Percentiles rank a stretch among this genome's conserved stretches.
phyloP scores from a whole-genome alignment of 169 alveolate genomes.

The Ophryocystis elektroscirrha region DNA sequence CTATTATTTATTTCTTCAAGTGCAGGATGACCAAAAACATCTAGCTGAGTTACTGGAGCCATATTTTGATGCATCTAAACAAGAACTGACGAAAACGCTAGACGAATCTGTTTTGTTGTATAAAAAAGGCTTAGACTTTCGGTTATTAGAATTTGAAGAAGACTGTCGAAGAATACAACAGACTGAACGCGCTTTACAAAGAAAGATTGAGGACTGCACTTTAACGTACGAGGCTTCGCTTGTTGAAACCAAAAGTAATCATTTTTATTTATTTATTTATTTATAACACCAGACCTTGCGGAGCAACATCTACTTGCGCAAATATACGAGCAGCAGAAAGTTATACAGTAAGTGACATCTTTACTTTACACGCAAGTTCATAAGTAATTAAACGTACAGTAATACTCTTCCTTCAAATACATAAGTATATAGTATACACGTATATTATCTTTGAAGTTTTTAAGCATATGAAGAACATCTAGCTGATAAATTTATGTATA shows the following conservation, averaged over 20 bases:
- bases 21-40: conserved; percentile 15
- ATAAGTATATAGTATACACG: neutral
- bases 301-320: conserved; percentile 5
- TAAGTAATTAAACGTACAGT: too few species aligned
- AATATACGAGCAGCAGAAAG: conserved; percentile 1
- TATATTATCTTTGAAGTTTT: neutral
- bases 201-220: conserved; percentile 10
- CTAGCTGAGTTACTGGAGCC: conserved; percentile 12
- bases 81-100: conserved; percentile 1
- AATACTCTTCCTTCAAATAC: too few species aligned
- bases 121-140: conserved; percentile 14
- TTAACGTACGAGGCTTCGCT: conserved; percentile 9
- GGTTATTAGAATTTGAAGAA: conserved; percentile 17
- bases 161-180: conserved; percentile 23
- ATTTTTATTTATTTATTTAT: neutral
- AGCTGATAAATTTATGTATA: neutral
- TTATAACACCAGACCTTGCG: conserved; percentile 1
- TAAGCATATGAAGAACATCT: neutral
- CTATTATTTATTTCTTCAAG: neutral
- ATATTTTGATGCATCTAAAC: neutral
- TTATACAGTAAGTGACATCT: conserved; percentile 1
- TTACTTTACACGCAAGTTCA: neutral
- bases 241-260: conserved; percentile 16
- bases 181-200: conserved; percentile 13
- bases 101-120: conserved; percentile 7